A percentile compares a stretch with the other conserved stretches of the same genome.
Conservation (phyloP, 2,329 filamentous ascomycete genomes). For the Aspergillus proliferans region DNA sequence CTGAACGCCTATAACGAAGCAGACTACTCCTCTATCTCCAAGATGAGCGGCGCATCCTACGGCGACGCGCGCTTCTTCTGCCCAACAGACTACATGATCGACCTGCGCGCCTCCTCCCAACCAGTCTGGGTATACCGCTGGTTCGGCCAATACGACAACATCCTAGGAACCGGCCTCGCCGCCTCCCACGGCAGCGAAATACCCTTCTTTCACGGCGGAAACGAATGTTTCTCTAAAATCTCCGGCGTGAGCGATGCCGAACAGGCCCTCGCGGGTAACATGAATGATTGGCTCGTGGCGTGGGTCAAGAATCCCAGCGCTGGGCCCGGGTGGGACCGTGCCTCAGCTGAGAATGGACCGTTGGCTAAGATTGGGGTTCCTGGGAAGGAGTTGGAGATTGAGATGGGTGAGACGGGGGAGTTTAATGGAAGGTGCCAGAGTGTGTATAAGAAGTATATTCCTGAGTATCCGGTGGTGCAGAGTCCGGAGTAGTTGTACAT, state of each 20-base stretch:
- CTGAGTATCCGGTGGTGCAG: conserved; percentile 14
- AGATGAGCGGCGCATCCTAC: conserved; percentile 17
- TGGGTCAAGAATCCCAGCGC: conserved; percentile 16
- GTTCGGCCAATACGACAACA: conserved; percentile 18
- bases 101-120: conserved; percentile 13
- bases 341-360: conserved; percentile 10
- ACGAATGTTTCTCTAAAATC: conserved; percentile 15
- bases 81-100: conserved; percentile 14
- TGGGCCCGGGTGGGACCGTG: conserved; percentile 14
- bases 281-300: conserved; percentile 17
- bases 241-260: conserved; percentile 10
- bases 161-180: conserved; percentile 11
- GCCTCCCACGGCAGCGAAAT: conserved; percentile 16
- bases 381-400: conserved; percentile 11
- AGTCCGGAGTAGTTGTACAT: conserved; percentile 5
- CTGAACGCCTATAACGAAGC: conserved; percentile 10
- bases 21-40: conserved; percentile 13
- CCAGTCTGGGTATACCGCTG: conserved; percentile 19
- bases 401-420: conserved; percentile 10
- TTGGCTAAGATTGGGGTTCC: conserved; percentile 15
- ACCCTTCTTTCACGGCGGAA: conserved; percentile 20
- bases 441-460: conserved; percentile 13
- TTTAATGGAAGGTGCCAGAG: conserved; percentile 17
- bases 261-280: conserved; percentile 15
- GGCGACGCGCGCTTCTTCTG: conserved; percentile 19